These are phyloP conservation scores for Collybia mongolica DNA, from an alignment of 768 basidiomycete genomes.

Conservation along the genomic window DNA sequence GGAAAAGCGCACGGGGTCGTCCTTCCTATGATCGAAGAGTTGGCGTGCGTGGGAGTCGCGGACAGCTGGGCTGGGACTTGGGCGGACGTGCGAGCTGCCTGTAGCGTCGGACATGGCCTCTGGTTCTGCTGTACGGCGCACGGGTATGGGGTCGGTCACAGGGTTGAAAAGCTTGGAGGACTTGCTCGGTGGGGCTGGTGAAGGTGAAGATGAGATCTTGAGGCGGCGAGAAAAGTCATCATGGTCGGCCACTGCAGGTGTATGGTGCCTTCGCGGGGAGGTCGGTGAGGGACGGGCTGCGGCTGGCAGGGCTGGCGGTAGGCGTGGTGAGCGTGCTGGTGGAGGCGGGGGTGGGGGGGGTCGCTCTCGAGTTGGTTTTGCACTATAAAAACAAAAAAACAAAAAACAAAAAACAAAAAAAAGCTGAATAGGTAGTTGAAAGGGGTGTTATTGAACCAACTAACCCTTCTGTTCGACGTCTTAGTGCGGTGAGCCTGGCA, in stretches of 20 bases:
- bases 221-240: constrained; percentile 74
- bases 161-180: constrained; percentile 68
- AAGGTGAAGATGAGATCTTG: constrained; percentile 51
- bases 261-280: constrained; percentile 29
- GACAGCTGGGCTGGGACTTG: constrained; percentile 25
- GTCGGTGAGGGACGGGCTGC: constrained; percentile 19
- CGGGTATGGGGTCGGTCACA: constrained; percentile 63
- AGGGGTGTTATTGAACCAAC: too few species aligned
- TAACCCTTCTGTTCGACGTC: constrained; percentile 62
- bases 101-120: constrained; percentile 62
- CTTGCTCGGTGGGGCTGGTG: constrained; percentile 31
- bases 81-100: constrained; percentile 46
- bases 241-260: constrained; percentile 52
- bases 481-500: constrained; percentile 65
- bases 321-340: constrained; percentile 20
- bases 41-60: constrained; percentile 44
- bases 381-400: constrained; percentile 18
- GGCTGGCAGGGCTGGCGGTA: constrained; percentile 25
- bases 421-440: constrained; percentile 2
- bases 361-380: constrained; percentile 42
- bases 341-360: constrained; percentile 25
- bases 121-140: constrained; percentile 61
- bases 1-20: constrained; percentile 87
- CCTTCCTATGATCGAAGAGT: constrained; percentile 86
- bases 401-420: background rate